Evolutionary conservation across 164 flowering plant species (phyloP).

Genomic region (Cinnamomum chago): DNA sequence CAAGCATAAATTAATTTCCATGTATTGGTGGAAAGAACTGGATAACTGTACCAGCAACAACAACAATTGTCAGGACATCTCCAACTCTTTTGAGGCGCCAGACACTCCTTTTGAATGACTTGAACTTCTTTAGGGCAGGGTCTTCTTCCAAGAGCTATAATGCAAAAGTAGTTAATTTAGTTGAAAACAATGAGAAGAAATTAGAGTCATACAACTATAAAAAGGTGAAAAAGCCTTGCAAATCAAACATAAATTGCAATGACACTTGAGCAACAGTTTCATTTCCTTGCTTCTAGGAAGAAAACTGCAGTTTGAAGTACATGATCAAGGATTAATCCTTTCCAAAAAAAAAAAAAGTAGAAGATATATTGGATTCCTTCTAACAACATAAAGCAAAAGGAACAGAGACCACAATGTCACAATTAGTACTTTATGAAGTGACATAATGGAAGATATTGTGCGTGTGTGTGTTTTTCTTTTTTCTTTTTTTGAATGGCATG

Average conservation of each 20-base stretch:
- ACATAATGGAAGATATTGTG: too few relatives aligned
- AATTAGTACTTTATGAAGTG: too few relatives aligned
- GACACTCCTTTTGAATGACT: slow-evolving; percentile 58
- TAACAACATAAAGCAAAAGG: too few relatives aligned
- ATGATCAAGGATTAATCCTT: neutral
- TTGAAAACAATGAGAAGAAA: neutral
- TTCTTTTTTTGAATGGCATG: too few relatives aligned
- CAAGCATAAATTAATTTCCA: neutral
- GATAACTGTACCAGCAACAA: slow-evolving; percentile 61
- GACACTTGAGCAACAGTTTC: neutral
- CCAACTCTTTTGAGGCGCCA: slow-evolving; percentile 53
- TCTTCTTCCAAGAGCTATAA: slow-evolving; percentile 74
- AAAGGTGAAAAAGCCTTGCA: neutral
- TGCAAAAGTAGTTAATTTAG: neutral
- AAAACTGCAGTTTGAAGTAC: neutral
- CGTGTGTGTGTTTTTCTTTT: too few relatives aligned
- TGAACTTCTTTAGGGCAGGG: slow-evolving; percentile 67
- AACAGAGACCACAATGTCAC: too few relatives aligned
- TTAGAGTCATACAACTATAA: neutral
- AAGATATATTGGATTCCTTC: too few relatives aligned
- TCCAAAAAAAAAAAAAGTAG: too few relatives aligned
- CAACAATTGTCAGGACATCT: slow-evolving; percentile 64
- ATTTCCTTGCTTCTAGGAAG: neutral
- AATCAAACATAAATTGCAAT: neutral
- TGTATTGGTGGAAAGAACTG: neutral